A percentile compares a stretch with the other conserved stretches of the same genome.
Conservation (phyloP, 805 yeast species). For the Ogataea angusta region DNA sequence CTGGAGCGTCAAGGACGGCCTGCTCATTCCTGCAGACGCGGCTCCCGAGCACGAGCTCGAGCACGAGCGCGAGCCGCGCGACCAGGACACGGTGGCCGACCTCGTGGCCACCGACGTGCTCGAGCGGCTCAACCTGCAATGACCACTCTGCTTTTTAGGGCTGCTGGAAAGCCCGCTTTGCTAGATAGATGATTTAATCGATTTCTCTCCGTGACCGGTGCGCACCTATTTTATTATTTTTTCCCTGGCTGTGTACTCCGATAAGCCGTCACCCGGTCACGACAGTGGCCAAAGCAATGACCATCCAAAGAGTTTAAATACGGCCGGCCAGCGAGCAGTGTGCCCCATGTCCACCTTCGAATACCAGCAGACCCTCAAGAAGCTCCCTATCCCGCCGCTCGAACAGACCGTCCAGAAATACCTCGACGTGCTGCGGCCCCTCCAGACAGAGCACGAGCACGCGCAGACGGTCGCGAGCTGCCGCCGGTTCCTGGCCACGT, state of each 20-base stretch:
- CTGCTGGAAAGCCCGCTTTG: conserved; percentile 3
- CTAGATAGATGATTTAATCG: conserved; percentile 1
- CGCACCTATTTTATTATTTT: not conserved
- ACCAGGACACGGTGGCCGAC: conserved; percentile 21
- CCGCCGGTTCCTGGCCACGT: conserved; percentile 48
- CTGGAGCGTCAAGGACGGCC: conserved; percentile 19
- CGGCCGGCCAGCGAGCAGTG: not conserved
- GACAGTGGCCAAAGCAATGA: conserved; percentile 3
- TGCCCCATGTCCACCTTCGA: conserved; percentile 44
- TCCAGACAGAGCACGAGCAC: conserved; percentile 78
- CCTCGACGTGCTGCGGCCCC: conserved; percentile 65
- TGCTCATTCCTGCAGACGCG: conserved; percentile 8
- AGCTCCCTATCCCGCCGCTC: conserved; percentile 79
- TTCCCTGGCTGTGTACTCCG: conserved; percentile 10
- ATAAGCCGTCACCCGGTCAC: conserved; percentile 9
- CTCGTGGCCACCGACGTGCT: conserved; percentile 25
- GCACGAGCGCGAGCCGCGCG: not conserved
- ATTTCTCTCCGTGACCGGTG: not conserved
- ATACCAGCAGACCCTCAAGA: conserved; percentile 54
- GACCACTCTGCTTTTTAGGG: not conserved
- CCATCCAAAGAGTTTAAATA: conserved; percentile 4
- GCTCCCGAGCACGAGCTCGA: not conserved
- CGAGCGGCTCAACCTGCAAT: conserved; percentile 13
- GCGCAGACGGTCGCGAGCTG: conserved; percentile 57
- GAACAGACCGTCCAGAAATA: conserved; percentile 64